Base-by-base conservation (phyloP, 2,329 filamentous ascomycete genomes). In the Fusarium goolgardi region DNA sequence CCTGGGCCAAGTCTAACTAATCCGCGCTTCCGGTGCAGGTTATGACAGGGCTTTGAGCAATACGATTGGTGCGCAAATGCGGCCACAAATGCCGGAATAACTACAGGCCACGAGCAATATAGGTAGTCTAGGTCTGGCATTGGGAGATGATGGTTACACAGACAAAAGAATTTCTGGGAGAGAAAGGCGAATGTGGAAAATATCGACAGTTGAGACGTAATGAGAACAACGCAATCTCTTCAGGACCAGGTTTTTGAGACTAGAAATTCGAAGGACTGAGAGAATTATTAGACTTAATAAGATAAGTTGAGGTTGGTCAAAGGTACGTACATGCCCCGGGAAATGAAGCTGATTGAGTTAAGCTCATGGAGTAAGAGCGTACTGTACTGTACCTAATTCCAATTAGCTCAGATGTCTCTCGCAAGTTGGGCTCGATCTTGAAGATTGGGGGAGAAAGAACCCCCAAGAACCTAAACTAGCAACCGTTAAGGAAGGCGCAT, bases 51-150 rank as follows among this genome's bases (percentile, higher is more conserved):
- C 41, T 58, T 37, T 51, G 16, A 16, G 20, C 21, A 10, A 56
- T 60, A 31, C 23, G 27, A 69, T 69, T 69, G 66, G 66, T 62
- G 66, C 66, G 66, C 66, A 37, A 69, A 55, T 69, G 50, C 52
- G 51, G 51, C 25, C 34, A 43, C 54, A 40, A 54, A 58, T 41
- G 50, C 59, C 57, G 34, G 54, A 51, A 44, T 50, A 55, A 41
- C 35, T 59, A 51, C 44, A 69, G 43, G 59, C 57, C 43, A 43
- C 29, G 20, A 41, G 46, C 34, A n/a, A 62, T 62, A 62, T 62
- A 62, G 35, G 35, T 21, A 20, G n/a, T 39, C n/a, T 15, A 21
- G 35, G 58, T 52, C 65, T 56, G 23, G 66, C 65, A 65, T 65
- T 53, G 50, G 64, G 54, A 57, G 37, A 46, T 45, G 40, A 23